Conservation (phyloP, 1,139 yeast genomes). For the Entelexis sorbosivorans region DNA sequence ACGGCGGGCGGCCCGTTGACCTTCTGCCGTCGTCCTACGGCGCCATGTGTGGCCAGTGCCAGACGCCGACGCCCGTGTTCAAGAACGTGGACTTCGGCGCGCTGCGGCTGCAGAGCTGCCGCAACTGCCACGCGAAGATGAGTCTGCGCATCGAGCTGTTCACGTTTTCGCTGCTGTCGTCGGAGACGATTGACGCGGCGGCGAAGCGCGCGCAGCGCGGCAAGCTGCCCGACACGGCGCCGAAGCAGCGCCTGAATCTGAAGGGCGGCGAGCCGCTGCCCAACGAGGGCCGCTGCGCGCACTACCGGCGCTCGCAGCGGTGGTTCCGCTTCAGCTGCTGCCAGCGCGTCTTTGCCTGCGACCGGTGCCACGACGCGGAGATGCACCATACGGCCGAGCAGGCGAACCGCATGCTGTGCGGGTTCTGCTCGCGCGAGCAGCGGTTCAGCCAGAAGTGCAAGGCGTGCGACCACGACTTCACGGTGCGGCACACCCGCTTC, state of each 20-base stretch:
- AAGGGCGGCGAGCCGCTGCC: constrained; percentile 35
- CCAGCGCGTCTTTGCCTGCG: constrained; percentile 35
- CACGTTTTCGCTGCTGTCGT: constrained; percentile 28
- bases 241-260: constrained; percentile 29
- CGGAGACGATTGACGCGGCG: constrained; percentile 23
- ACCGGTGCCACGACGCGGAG: constrained; percentile 34
- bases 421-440: constrained; percentile 37
- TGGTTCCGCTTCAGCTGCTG: constrained; percentile 39
- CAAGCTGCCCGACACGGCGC: constrained; percentile 15
- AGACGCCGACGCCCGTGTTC: constrained; percentile 27
- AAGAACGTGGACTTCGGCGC: constrained; percentile 31
- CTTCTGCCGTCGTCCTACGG: constrained; percentile 31
- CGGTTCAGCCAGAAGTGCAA: constrained; percentile 31
- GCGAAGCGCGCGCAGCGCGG: constrained; percentile 19
- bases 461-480: constrained; percentile 32
- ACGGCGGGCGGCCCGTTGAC: constrained; percentile 32
- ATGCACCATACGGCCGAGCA: constrained; percentile 32
- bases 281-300: constrained; percentile 33
- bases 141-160: constrained; percentile 29
- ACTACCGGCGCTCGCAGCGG: constrained; percentile 34
- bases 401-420: constrained; percentile 36
- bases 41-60: constrained; percentile 34
- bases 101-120: constrained; percentile 28
- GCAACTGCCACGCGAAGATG: constrained; percentile 32
- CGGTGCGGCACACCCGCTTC: constrained; percentile 31